Evolutionary conservation across 2,329 filamentous ascomycete species (phyloP).

Genomic region (Chaetomium globosum): DNA sequence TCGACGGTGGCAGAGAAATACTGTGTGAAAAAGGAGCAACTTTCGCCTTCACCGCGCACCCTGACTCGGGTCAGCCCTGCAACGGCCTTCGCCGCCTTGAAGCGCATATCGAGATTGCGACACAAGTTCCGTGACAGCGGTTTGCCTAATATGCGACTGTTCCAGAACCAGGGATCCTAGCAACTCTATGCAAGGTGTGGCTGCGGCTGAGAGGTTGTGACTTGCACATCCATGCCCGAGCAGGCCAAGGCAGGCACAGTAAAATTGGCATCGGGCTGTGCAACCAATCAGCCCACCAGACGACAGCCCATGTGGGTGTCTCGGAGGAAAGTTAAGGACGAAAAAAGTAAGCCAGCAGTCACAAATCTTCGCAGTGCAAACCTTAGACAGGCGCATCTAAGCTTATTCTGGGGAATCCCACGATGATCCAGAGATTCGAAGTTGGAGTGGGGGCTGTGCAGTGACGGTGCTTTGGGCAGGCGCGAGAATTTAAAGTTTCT

Average conservation of each 20-base stretch:
- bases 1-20: too few relatives aligned
- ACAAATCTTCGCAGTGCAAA: not conserved
- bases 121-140: too few relatives aligned
- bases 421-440: not conserved
- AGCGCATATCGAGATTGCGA: too few relatives aligned
- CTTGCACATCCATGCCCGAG: not conserved
- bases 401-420: not conserved
- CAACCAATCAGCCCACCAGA: not conserved
- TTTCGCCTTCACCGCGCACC: too few relatives aligned
- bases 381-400: not conserved
- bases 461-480: not conserved
- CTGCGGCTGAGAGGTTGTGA: not conserved
- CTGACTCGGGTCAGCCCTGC: too few relatives aligned
- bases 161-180: too few relatives aligned
- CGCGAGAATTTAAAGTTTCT: not conserved
- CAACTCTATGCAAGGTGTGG: not conserved
- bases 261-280: not conserved
- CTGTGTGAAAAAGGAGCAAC: too few relatives aligned
- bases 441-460: not conserved
- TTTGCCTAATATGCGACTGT: too few relatives aligned
- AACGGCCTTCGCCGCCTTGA: too few relatives aligned
- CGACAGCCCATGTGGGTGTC: not conserved
- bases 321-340: not conserved
- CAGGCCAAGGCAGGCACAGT: not conserved
- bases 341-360: not conserved